Evolutionary conservation across 179 eudicot species (phyloP).

Genomic region (Nepenthes alata): DNA sequence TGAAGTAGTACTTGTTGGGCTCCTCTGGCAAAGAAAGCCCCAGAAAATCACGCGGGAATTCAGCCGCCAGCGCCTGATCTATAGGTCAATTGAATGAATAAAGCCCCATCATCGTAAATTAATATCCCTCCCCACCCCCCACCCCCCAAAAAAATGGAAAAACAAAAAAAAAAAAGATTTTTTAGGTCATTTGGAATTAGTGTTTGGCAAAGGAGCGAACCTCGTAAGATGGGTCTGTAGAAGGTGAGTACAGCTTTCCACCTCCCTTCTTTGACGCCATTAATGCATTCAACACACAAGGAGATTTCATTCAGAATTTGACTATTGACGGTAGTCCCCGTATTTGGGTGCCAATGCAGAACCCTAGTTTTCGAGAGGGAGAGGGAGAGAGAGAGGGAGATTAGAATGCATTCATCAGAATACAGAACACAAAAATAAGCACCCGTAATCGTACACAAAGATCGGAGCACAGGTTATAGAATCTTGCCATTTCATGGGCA

Average conservation of each 20-base stretch:
- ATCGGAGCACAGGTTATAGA: neutral
- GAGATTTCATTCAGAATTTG: constrained; percentile 60
- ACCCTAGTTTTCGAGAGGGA: constrained; percentile 30
- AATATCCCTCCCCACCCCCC: too few relatives aligned
- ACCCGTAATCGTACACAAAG: neutral
- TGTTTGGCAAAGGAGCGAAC: constrained; percentile 11
- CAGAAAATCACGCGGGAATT: constrained; percentile 67
- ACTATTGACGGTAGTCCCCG: constrained; percentile 53
- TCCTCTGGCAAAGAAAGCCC: constrained; percentile 80
- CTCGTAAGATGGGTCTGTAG: constrained; percentile 62
- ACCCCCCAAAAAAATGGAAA: neutral
- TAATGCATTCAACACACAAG: constrained; percentile 54
- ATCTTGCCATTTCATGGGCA: neutral
- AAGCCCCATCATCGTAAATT: too few relatives aligned
- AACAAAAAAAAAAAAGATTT: neutral
- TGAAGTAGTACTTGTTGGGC: constrained; percentile 70
- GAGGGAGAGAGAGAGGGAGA: neutral
- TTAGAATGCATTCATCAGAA: neutral
- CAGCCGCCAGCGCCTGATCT: constrained; percentile 51
- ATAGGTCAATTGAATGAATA: neutral
- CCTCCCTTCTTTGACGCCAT: constrained; percentile 66
- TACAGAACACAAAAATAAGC: neutral
- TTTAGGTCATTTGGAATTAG: neutral
- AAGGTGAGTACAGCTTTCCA: constrained; percentile 64
- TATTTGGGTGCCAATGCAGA: constrained; percentile 66